Conservation (phyloP, 1,139 yeast genomes). For the Meyerozyma sp. region DNA sequence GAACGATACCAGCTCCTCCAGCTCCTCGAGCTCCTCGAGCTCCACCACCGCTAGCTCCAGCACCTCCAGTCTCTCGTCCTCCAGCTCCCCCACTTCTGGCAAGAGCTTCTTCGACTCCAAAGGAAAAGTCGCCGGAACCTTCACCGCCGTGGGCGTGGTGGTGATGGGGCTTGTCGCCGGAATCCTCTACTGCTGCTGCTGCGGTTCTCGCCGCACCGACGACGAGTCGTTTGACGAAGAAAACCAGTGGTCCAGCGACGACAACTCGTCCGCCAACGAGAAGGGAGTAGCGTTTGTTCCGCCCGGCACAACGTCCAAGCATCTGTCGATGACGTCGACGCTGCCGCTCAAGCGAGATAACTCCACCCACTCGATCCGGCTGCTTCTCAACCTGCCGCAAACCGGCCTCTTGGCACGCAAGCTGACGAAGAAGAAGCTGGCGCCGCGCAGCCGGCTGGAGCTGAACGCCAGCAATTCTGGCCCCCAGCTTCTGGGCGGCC, state of each 20-base stretch:
- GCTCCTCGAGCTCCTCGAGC: background rate
- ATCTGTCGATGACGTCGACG: slow-evolving; percentile 2
- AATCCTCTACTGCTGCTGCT: slow-evolving; percentile 35
- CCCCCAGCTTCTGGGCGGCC: slow-evolving; percentile 7
- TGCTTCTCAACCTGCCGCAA: slow-evolving; percentile 21
- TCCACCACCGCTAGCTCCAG: background rate
- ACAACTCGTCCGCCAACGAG: slow-evolving; percentile 19
- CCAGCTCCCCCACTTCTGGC: background rate
- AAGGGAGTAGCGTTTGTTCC: slow-evolving; percentile 13
- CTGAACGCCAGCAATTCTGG: slow-evolving; percentile 11
- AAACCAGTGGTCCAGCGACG: slow-evolving; percentile 30
- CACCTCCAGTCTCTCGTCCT: background rate
- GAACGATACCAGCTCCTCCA: background rate
- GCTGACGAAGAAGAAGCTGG: slow-evolving; percentile 26
- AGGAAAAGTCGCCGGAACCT: slow-evolving; percentile 72
- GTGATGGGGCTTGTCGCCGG: slow-evolving; percentile 35
- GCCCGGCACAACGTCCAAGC: slow-evolving; percentile 8
- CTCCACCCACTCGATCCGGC: slow-evolving; percentile 31
- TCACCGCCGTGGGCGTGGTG: slow-evolving; percentile 62
- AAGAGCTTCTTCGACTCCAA: slow-evolving; percentile 43
- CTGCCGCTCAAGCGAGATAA: slow-evolving; percentile 25
- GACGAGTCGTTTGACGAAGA: slow-evolving; percentile 38
- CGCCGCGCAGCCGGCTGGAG: slow-evolving; percentile 1
- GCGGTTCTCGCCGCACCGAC: slow-evolving; percentile 18
- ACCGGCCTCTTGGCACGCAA: slow-evolving; percentile 24